A percentile compares a stretch with the other conserved stretches of the same genome.
Conservation (phyloP, 306 rosid species). For the Nissolia schottii region DNA sequence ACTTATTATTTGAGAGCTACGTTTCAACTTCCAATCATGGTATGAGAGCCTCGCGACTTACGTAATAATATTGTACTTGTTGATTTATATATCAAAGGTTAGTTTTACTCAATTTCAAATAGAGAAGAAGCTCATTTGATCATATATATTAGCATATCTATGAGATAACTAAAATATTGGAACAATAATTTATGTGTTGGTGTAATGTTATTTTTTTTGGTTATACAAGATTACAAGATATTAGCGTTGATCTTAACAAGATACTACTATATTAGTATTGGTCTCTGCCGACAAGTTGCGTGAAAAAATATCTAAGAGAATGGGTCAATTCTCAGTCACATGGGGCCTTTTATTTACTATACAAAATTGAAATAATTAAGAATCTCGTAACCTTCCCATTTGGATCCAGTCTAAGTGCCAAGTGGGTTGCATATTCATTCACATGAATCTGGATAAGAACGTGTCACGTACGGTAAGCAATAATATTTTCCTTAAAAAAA, state of each 20-base stretch:
- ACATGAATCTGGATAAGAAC: constrained; percentile 33
- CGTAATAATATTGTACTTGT: not conserved
- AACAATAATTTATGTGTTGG: too few relatives aligned
- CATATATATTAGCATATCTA: too few relatives aligned
- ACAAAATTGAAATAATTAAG: constrained; percentile 1
- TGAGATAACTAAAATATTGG: too few relatives aligned
- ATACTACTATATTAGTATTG: not conserved
- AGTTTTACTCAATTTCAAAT: too few relatives aligned
- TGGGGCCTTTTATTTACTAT: not conserved
- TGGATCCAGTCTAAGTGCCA: constrained; percentile 29
- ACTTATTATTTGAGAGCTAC: constrained; percentile 22
- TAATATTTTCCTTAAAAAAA: not conserved
- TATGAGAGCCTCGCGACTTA: not conserved
- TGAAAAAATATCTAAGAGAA: constrained; percentile 20
- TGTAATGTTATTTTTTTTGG: too few relatives aligned
- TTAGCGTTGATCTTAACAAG: not conserved
- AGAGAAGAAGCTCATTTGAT: too few relatives aligned
- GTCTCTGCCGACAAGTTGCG: constrained; percentile 17
- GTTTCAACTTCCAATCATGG: constrained; percentile 15
- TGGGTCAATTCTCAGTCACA: constrained; percentile 8
- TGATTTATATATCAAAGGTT: not conserved
- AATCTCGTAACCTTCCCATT: not conserved
- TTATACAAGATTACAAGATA: not conserved
- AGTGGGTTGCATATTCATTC: constrained; percentile 44
- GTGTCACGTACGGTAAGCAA: constrained; percentile 27